Conservation (phyloP, 371 early-diverging fungal genomes). For the Syncephalastrum racemosum region DNA sequence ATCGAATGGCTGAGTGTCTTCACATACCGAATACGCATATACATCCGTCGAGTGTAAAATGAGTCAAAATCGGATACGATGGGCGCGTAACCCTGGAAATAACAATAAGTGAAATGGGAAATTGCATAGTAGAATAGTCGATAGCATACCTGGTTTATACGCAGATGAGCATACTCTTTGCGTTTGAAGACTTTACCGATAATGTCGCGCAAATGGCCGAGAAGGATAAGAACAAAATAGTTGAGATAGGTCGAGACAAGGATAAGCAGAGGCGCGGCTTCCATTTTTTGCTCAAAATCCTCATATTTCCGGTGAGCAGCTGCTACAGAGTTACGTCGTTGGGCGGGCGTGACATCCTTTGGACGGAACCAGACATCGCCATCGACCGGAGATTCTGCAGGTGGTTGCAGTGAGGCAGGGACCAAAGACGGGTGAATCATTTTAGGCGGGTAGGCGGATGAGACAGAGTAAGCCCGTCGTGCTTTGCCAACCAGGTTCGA, state of each 20-base stretch:
- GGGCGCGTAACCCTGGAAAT: slow-evolving; percentile 80
- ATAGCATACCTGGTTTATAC: slow-evolving; percentile 60
- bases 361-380: slow-evolving; percentile 18
- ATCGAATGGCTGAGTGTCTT: not conserved
- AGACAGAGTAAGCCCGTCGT: slow-evolving; percentile 51
- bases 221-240: slow-evolving; percentile 88
- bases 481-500: slow-evolving; percentile 41
- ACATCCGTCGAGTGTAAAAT: slow-evolving; percentile 96
- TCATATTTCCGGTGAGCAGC: slow-evolving; percentile 43
- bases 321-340: slow-evolving; percentile 49
- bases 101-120: not conserved
- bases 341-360: slow-evolving; percentile 39
- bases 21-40: slow-evolving; percentile 78
- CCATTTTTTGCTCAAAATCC: slow-evolving; percentile 50
- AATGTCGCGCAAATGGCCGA: slow-evolving; percentile 90
- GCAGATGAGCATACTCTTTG: slow-evolving; percentile 71
- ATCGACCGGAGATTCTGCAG: slow-evolving; percentile 5
- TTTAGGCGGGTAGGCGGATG: slow-evolving; percentile 42
- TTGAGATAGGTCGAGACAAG: slow-evolving; percentile 93
- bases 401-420: slow-evolving; percentile 16
- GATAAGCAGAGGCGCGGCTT: slow-evolving; percentile 65
- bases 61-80: slow-evolving; percentile 94
- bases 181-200: slow-evolving; percentile 78
- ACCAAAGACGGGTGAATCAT: slow-evolving; percentile 24
- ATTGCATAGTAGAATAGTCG: not conserved